phyloP scores from a whole-genome alignment of 2,329 filamentous ascomycete genomes.

The Phaeosphaeriaceae sp. region DNA sequence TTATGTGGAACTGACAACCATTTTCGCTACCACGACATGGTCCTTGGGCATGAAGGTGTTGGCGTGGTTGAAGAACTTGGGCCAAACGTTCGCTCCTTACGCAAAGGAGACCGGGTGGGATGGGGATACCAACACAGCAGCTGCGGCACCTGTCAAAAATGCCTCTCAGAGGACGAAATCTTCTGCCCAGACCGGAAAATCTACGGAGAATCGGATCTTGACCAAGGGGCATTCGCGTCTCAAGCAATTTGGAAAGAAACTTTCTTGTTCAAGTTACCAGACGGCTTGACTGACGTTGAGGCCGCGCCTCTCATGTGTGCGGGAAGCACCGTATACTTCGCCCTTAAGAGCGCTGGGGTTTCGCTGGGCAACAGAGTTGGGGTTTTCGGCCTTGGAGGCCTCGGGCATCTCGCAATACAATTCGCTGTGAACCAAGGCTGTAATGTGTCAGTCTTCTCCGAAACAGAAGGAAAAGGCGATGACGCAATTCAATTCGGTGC shows the following conservation, averaged over 20 bases:
- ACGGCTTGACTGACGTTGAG: constrained; percentile 49
- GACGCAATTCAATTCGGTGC: constrained; percentile 69
- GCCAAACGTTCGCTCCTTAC: constrained; percentile 52
- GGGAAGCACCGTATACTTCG: constrained; percentile 56
- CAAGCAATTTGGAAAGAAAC: constrained; percentile 54
- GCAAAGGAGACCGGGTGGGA: constrained; percentile 58
- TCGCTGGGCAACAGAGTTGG: constrained; percentile 63
- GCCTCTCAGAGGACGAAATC: constrained; percentile 50
- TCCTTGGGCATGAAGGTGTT: constrained; percentile 61
- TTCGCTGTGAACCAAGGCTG: constrained; percentile 78
- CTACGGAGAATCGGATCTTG: constrained; percentile 51
- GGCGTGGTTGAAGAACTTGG: constrained; percentile 57
- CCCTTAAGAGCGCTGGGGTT: constrained; percentile 52
- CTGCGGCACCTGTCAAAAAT: constrained; percentile 54
- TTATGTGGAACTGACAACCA: constrained; percentile 63
- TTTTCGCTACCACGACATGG: constrained; percentile 50
- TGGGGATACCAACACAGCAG: constrained; percentile 55
- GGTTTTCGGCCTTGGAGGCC: constrained; percentile 66
- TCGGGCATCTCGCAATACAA: constrained; percentile 78
- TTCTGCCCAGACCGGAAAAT: constrained; percentile 43
- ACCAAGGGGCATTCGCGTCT: constrained; percentile 54
- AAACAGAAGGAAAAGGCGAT: constrained; percentile 68
- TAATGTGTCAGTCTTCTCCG: constrained; percentile 70
- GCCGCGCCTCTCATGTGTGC: constrained; percentile 57
- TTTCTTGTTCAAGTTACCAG: constrained; percentile 55